Evolutionary conservation across 1,139 yeast genomes (phyloP), one percentile per base, ranked within the genome.

Genomic region (Williopsis jadinii): DNA sequence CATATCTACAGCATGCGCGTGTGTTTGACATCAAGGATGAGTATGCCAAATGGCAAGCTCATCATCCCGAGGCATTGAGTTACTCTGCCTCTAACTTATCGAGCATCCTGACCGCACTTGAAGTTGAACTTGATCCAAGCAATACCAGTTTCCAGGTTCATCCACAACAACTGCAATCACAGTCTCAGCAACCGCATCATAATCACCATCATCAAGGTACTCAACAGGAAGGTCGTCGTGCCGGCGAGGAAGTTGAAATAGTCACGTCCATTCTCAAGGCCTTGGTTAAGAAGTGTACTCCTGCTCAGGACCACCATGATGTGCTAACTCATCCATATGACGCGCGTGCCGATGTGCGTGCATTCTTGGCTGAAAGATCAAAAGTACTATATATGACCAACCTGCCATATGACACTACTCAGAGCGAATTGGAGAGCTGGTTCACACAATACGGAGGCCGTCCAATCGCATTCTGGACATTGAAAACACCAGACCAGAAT

Each of bases 381-480:
- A 81, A 81, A 54, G 84, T 87, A n/a, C 62, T 88, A 41, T 85
- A 79, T 59, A 67, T 90, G 61, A 72, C 84, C 11, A 87, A 86
- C 59, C 66, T 90, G 49, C 90, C 96, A 2, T 68, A 69, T 33
- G 97, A 88, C 54, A 85, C 94, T 5, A 88, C 96, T 1, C 97
- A 88, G 61, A 75, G 88, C 33, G 97, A 90, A 60, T 67, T 90
- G 39, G 97, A 90, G 64, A 73, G 83, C 33, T 90, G 97, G 96
- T 87, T 87, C 57, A 78, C 88, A 4, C 95, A 84, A 57, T 81
- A 75, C 57, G 95, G 95, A 2, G 84, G 87, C 3, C 71, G 92
- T 37, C 95, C 96, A 1, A 73, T 85, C 38, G 94, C 95, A 8
- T 85, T 87, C 58, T 87, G 96, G 96, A 80, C 94, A 1, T 68